A percentile compares a stretch with the other conserved stretches of the same genome.
Conservation (phyloP, 371 early-diverging fungal genomes). For the Mucor irregularis region DNA sequence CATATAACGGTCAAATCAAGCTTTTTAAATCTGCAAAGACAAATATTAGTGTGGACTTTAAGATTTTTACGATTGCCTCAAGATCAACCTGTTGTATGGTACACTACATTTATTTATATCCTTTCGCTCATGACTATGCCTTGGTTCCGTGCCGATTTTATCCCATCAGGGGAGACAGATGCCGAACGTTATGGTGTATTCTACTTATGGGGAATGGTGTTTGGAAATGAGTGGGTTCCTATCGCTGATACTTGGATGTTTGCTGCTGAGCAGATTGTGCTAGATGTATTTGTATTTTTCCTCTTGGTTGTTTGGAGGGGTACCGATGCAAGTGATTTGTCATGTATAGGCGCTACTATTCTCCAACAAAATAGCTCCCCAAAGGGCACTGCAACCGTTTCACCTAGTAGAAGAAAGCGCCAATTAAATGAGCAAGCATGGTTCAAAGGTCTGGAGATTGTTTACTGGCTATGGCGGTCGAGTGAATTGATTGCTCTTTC, state of each 20-base stretch:
- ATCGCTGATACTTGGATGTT: constrained; percentile 81
- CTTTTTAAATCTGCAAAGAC: constrained; percentile 22
- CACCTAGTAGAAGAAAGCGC: background rate
- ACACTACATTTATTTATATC: constrained; percentile 42
- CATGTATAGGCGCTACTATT: constrained; percentile 1
- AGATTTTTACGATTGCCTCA: constrained; percentile 31
- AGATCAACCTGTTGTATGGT: constrained; percentile 40
- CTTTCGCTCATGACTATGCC: constrained; percentile 51
- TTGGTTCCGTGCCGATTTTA: constrained; percentile 55
- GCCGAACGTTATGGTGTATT: constrained; percentile 53
- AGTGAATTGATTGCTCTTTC: constrained; percentile 36
- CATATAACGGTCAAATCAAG: constrained; percentile 4
- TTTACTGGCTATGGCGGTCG: constrained; percentile 47
- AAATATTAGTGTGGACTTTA: constrained; percentile 29
- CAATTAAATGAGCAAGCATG: constrained; percentile 13
- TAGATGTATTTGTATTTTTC: constrained; percentile 52
- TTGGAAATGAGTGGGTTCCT: constrained; percentile 73
- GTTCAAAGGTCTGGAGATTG: constrained; percentile 29
- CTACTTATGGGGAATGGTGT: constrained; percentile 60
- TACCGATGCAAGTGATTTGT: constrained; percentile 17
- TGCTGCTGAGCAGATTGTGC: constrained; percentile 46
- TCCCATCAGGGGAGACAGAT: constrained; percentile 46
- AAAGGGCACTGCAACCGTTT: background rate
- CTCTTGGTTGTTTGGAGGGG: constrained; percentile 30
- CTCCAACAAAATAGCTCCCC: background rate